These are phyloP conservation scores for Arachis monticola DNA, from an alignment of 331 rosid species.

Conservation along the genomic window DNA sequence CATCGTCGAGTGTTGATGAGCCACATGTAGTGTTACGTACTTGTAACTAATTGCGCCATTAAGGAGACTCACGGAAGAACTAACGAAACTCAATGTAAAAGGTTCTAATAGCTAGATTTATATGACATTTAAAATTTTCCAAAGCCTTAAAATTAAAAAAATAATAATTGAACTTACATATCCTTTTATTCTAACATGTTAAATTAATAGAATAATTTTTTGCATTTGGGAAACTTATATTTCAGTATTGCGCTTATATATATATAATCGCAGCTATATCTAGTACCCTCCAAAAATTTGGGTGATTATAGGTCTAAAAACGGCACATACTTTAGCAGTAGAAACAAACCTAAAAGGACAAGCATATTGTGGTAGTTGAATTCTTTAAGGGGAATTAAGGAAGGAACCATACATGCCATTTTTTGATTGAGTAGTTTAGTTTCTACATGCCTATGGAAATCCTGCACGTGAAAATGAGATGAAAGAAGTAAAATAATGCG, in stretches of 20 bases:
- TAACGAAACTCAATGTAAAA: too few species aligned
- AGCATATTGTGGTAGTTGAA: neutral
- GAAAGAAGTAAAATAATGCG: neutral
- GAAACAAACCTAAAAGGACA: constrained; percentile 2
- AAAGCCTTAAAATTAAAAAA: too few species aligned
- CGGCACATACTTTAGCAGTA: neutral
- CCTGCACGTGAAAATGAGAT: neutral
- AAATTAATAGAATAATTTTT: neutral
- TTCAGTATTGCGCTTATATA: neutral
- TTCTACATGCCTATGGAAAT: neutral
- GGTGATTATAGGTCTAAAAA: neutral
- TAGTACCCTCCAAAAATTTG: neutral
- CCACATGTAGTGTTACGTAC: too few species aligned
- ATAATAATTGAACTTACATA: too few species aligned
- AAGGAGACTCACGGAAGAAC: too few species aligned
- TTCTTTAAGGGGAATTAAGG: neutral
- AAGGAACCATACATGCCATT: neutral
- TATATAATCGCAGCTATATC: neutral
- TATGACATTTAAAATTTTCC: too few species aligned
- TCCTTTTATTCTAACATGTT: too few species aligned
- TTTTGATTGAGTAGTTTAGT: neutral
- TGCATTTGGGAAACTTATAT: neutral
- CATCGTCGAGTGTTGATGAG: too few species aligned
- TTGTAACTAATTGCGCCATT: too few species aligned
- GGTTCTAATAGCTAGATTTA: too few species aligned